Percentiles rank a stretch among this genome's conserved stretches.
phyloP scores from a whole-genome alignment of 441 rosid species.

The Pelargonium myrrhifolium region DNA sequence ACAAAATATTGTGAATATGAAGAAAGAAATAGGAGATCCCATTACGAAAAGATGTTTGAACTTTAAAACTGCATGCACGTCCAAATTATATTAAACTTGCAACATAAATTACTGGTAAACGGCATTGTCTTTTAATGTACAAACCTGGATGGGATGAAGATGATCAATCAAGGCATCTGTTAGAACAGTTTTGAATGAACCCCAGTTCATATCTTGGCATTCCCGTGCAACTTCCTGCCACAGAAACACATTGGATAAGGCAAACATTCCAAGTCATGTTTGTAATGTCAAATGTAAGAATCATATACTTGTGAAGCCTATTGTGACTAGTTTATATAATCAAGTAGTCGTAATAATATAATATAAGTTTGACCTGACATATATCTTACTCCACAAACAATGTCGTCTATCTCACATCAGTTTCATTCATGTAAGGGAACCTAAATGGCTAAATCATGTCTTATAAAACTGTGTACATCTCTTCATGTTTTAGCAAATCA shows the following conservation, averaged over 20 bases:
- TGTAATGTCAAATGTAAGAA: background rate
- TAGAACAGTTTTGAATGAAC: slow-evolving; percentile 60
- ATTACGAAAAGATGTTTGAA: background rate
- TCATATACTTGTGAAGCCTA: background rate
- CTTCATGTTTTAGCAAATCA: background rate
- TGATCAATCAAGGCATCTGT: slow-evolving; percentile 73
- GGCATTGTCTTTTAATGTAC: slow-evolving; percentile 6
- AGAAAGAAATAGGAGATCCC: too few species aligned
- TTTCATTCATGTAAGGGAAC: background rate
- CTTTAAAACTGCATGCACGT: background rate
- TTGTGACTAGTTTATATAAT: too few species aligned
- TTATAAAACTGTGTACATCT: background rate
- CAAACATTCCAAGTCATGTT: background rate
- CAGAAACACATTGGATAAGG: background rate
- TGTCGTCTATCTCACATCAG: background rate
- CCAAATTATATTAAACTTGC: background rate
- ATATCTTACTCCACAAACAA: background rate
- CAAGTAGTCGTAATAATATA: too few species aligned
- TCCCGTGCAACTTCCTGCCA: slow-evolving; percentile 71
- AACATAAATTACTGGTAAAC: slow-evolving; percentile 5
- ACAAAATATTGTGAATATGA: too few species aligned
- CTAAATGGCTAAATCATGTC: background rate
- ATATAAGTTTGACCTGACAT: background rate
- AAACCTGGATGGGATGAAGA: slow-evolving; percentile 84
- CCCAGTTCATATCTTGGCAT: slow-evolving; percentile 81